Evolutionary conservation across 2,329 filamentous ascomycete species (phyloP), one percentile per base, ranked within the genome.

Genomic region (Pseudogymnoascus sp.): DNA sequence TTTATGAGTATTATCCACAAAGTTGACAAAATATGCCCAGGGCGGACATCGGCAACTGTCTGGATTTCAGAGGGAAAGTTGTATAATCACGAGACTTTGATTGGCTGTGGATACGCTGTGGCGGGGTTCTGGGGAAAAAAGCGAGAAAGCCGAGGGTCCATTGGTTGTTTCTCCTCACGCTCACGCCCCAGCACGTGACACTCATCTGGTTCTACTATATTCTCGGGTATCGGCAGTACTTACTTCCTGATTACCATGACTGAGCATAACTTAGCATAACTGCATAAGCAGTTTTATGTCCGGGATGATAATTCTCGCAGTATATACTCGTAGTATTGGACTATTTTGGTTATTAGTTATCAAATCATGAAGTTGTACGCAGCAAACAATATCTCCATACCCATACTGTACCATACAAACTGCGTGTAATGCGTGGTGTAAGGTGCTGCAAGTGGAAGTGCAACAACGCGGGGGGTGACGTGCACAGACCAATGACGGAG

Each of bases 401-500:
- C 7, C 45, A 51, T 51, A 51, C 45, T 29, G 12, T 51, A n/a
- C 45, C 21, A 47, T 26, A 47, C 42, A 47, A 47, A 47, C 42
- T 23, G 42, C 42, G 5, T 47, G 42, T 16, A 21, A 45, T 45
- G 40, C 39, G 42, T 23, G 18, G 18, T 47, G 42, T 23, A 47
- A 47, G 11, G 42, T 47, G 21, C 21, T 21, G 3, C 21, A 21
- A 21, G 21, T 21, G 21, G 21, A 21, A 21, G 21, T 21, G 21
- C 42, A 26, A 1, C 21, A 47, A 26, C 45, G 45, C 45, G 45
- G 45, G 45, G 45, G 45, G 21, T 42, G 39, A 7, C 45, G 45
- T 51, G 45, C 45, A 51, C 45, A 51, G 45, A 51, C 45, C 45
- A 51, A 51, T 51, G 45, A 51, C 45, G 45, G 11, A 51, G 40